Percentiles rank a stretch among this genome's conserved stretches.
These are phyloP conservation scores for Venturia carpophila DNA, from an alignment of 2,329 filamentous ascomycete genomes.

Conservation along the genomic window DNA sequence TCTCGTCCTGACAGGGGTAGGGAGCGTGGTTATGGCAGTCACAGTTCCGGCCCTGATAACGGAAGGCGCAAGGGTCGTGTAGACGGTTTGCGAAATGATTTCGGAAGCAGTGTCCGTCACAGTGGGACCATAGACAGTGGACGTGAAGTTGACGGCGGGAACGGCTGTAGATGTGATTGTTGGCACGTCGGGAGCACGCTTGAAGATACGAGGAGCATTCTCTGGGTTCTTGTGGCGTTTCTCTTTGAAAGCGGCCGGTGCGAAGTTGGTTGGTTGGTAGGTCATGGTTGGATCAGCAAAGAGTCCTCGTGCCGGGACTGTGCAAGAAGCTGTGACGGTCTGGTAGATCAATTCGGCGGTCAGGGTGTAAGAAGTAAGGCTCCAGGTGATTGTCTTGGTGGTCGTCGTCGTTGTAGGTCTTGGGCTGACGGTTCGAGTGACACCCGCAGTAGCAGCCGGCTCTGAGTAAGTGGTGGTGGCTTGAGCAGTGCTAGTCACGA, in stretches of 20 bases:
- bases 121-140: not conserved
- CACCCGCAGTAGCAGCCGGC: conserved; percentile 22
- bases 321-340: conserved; percentile 30
- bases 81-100: not conserved
- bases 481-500: conserved; percentile 22
- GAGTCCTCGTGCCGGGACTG: conserved; percentile 23
- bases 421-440: conserved; percentile 26
- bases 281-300: conserved; percentile 22
- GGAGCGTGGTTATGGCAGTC: not conserved
- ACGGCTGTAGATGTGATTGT: not conserved
- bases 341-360: conserved; percentile 22
- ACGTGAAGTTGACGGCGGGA: not conserved
- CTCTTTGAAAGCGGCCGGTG: not conserved
- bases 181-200: not conserved
- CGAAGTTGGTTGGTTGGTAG: not conserved
- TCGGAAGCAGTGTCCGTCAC: not conserved
- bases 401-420: conserved; percentile 24
- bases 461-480: conserved; percentile 23
- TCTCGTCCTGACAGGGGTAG: conserved; percentile 8
- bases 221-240: not conserved
- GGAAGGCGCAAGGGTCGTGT: not conserved
- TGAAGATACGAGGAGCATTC: not conserved
- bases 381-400: conserved; percentile 26
- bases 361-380: conserved; percentile 23
- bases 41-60: not conserved